Evolutionary conservation across 345 rosid genomes (phyloP).

Genomic region (Hibiscus syriacus): DNA sequence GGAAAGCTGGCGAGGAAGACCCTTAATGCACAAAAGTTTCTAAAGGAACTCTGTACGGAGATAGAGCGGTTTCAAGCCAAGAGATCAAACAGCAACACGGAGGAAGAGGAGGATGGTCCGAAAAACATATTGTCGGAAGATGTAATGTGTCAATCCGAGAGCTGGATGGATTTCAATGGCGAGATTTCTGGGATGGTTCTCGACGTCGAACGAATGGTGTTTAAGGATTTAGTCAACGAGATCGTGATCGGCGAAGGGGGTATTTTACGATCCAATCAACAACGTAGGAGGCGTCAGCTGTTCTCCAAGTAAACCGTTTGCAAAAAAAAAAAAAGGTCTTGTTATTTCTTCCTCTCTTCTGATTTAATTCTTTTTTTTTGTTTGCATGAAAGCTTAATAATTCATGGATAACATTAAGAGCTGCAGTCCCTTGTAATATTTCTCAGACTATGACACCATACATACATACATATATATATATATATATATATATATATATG

Average conservation of each 20-base stretch:
- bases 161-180: slow-evolving; percentile 53
- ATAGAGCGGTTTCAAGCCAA: slow-evolving; percentile 53
- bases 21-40: slow-evolving; percentile 64
- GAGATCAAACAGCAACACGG: slow-evolving; percentile 33
- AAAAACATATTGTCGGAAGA: slow-evolving; percentile 57
- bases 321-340: too few species aligned
- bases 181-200: slow-evolving; percentile 60
- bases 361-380: neutral
- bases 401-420: slow-evolving; percentile 17
- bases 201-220: slow-evolving; percentile 66
- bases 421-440: slow-evolving; percentile 7
- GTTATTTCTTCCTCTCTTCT: neutral
- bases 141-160: slow-evolving; percentile 49
- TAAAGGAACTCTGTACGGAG: slow-evolving; percentile 60
- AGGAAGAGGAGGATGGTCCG: slow-evolving; percentile 53
- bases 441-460: slow-evolving; percentile 20
- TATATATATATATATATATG: too few species aligned
- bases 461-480: too few species aligned
- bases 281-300: slow-evolving; percentile 49
- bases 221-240: slow-evolving; percentile 82
- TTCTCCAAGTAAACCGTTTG: slow-evolving; percentile 36
- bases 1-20: slow-evolving; percentile 48
- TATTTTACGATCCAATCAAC: slow-evolving; percentile 32
- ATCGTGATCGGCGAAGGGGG: slow-evolving; percentile 45
- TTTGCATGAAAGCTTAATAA: slow-evolving; percentile 16